Evolutionary conservation across 192 early-diverging fungal genomes (phyloP).

Genomic region (Entomortierella lignicola): DNA sequence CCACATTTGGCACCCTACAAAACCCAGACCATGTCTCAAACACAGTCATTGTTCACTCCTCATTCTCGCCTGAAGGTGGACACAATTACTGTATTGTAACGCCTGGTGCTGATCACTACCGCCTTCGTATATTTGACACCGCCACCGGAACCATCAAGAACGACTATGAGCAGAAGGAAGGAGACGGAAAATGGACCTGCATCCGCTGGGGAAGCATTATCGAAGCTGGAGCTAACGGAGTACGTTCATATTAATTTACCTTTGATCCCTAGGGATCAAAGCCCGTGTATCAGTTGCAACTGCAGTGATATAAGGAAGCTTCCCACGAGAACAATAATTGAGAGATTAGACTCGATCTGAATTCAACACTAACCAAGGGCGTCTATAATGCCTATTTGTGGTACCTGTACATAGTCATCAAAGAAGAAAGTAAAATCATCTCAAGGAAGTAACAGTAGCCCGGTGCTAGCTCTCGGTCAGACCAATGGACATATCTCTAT

Average conservation of each 20-base stretch:
- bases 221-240: conserved; percentile 39
- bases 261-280: neutral
- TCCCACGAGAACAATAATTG: too few relatives aligned
- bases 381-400: too few relatives aligned
- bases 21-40: conserved; percentile 52
- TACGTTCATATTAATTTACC: conserved; percentile 12
- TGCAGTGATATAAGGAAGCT: too few relatives aligned
- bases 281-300: neutral
- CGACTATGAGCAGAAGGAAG: conserved; percentile 61
- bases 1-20: conserved; percentile 51
- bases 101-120: conserved; percentile 65
- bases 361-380: neutral
- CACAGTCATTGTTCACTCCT: conserved; percentile 49
- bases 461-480: conserved; percentile 64
- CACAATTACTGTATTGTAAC: conserved; percentile 66
- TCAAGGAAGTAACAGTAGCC: conserved; percentile 12
- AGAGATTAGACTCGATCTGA: neutral
- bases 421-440: conserved; percentile 55
- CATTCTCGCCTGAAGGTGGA: conserved; percentile 53
- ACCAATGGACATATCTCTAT: conserved; percentile 61
- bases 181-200: conserved; percentile 64
- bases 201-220: conserved; percentile 62
- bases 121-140: conserved; percentile 66
- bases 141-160: conserved; percentile 62
- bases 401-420: conserved; percentile 12